Conservation (phyloP, 352 stramenopile species). For the Hyaloperonospora brassicae region DNA sequence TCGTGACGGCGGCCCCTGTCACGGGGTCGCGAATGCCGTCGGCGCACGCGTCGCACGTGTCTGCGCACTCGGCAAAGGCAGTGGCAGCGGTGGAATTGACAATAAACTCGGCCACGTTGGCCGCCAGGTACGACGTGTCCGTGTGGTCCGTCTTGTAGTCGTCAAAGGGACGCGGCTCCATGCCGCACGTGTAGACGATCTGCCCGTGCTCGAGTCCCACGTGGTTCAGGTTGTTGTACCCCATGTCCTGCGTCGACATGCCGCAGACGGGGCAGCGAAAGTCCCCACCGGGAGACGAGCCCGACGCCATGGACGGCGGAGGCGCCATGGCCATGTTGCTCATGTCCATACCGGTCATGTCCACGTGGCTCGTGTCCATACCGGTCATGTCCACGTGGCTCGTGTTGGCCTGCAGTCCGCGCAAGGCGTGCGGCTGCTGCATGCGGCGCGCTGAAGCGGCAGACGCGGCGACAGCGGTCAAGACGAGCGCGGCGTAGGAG, state of each 20-base stretch:
- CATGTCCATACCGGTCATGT: constrained; percentile 28
- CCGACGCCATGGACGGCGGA: constrained; percentile 7
- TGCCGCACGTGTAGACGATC: constrained; percentile 67
- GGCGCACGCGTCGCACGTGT: constrained; percentile 38
- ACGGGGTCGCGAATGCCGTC: constrained; percentile 53
- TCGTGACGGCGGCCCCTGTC: constrained; percentile 42
- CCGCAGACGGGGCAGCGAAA: constrained; percentile 66
- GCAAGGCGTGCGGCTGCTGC: constrained; percentile 21
- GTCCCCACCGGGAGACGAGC: constrained; percentile 13
- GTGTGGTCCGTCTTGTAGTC: constrained; percentile 51
- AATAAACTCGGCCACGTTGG: constrained; percentile 52
- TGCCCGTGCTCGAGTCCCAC: constrained; percentile 54
- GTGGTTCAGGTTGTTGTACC: constrained; percentile 58
- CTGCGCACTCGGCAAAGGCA: constrained; percentile 26
- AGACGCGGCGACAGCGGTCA: constrained; percentile 4
- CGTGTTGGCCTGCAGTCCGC: constrained; percentile 23
- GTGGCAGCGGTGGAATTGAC: constrained; percentile 30
- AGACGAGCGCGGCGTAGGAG: not conserved
- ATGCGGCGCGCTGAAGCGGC: constrained; percentile 14
- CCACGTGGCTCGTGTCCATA: constrained; percentile 18
- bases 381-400: constrained; percentile 21
- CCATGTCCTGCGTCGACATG: constrained; percentile 48
- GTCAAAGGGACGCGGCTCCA: constrained; percentile 44
- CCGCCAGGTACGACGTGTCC: constrained; percentile 58
- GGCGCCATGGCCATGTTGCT: constrained; percentile 16